Conservation (phyloP, 352 stramenopile genomes). For the Globisporangium canariense region DNA sequence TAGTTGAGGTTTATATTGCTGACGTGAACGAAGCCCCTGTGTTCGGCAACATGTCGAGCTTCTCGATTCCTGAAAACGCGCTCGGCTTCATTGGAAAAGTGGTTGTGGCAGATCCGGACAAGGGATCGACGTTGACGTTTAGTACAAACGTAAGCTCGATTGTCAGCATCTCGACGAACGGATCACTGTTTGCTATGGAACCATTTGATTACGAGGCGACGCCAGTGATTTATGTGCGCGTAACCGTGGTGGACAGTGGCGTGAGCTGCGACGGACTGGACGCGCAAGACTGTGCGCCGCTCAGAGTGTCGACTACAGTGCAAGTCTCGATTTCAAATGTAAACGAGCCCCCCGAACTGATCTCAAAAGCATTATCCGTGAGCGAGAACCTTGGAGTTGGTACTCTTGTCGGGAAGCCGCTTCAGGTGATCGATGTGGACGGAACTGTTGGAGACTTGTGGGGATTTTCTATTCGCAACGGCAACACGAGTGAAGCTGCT, state of each 20-base stretch:
- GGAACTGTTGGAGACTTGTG: conserved; percentile 24
- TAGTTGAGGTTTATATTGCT: conserved; percentile 32
- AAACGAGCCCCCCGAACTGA: conserved; percentile 44
- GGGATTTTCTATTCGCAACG: conserved; percentile 30
- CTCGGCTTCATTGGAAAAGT: conserved; percentile 31
- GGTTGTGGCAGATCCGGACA: conserved; percentile 37
- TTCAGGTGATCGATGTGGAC: conserved; percentile 43
- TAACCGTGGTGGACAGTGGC: conserved; percentile 36
- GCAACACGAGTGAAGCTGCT: conserved; percentile 8
- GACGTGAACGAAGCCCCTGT: conserved; percentile 51
- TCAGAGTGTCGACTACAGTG: conserved; percentile 8
- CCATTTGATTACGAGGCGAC: conserved; percentile 41
- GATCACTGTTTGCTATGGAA: not conserved
- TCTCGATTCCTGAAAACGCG: conserved; percentile 44
- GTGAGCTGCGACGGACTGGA: conserved; percentile 24
- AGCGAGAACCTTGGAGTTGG: conserved; percentile 42
- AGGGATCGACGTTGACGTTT: conserved; percentile 24
- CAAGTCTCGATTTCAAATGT: conserved; percentile 24
- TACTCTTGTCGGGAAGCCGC: conserved; percentile 37
- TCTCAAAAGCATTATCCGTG: conserved; percentile 20
- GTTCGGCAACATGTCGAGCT: conserved; percentile 24
- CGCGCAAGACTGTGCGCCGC: not conserved
- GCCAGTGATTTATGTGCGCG: conserved; percentile 23
- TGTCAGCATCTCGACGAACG: conserved; percentile 19
- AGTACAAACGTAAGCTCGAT: conserved; percentile 31